Percentiles rank a stretch among this genome's conserved stretches.
Conservation (phyloP, 192 early-diverging fungal species). For the Dispira parvispora region DNA sequence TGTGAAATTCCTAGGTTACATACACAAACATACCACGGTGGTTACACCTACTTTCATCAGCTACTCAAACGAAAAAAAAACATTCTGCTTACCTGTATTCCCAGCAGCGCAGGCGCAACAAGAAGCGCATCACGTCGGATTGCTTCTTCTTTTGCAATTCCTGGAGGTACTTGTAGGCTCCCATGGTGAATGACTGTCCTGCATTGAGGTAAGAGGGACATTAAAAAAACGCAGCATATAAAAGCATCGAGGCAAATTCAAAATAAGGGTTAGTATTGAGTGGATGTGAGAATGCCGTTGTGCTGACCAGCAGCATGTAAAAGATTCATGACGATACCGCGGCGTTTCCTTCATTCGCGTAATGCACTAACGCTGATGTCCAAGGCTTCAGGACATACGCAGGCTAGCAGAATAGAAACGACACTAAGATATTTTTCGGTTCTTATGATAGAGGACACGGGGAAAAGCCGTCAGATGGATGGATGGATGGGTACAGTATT, state of each 20-base stretch:
- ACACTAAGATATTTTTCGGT: neutral
- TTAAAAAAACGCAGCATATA: neutral
- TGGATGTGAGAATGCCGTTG: neutral
- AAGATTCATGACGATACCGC: neutral
- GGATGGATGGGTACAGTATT: too few relatives aligned
- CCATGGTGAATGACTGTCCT: conserved; percentile 21
- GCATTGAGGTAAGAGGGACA: neutral
- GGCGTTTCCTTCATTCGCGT: neutral
- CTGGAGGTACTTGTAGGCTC: conserved; percentile 82
- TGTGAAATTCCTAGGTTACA: too few relatives aligned
- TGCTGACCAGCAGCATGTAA: neutral
- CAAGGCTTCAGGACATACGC: neutral
- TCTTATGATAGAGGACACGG: neutral
- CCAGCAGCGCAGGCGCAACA: conserved; percentile 95
- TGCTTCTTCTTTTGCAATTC: conserved; percentile 99
- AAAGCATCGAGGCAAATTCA: neutral
- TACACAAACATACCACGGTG: too few relatives aligned
- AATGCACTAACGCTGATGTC: neutral
- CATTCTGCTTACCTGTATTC: conserved; percentile 58
- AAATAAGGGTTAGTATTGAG: neutral
- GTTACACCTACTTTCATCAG: too few relatives aligned
- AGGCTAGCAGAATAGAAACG: neutral
- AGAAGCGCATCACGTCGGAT: conserved; percentile 98
- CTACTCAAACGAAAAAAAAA: too few relatives aligned
- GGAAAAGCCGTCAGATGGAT: neutral